phyloP scores from a whole-genome alignment of 352 stramenopile species.

The Phytophthora agathidicida region DNA sequence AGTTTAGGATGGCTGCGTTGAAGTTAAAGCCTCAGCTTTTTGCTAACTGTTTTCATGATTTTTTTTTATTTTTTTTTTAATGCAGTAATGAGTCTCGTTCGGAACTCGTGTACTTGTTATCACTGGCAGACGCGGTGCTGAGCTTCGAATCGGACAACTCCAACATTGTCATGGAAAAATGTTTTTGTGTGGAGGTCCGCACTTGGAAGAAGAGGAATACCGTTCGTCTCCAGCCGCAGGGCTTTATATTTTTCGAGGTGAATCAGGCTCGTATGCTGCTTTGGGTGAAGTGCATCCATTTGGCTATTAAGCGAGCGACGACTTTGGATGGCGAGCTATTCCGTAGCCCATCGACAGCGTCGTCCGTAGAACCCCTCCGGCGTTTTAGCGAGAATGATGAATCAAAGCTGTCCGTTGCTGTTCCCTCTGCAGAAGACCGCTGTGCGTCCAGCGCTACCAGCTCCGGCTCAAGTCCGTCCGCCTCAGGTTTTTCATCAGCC shows the following conservation, averaged over 20 bases:
- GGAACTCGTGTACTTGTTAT: slow-evolving; percentile 69
- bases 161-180: slow-evolving; percentile 78
- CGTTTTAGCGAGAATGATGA: slow-evolving; percentile 30
- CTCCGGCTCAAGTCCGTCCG: slow-evolving; percentile 14
- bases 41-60: background rate
- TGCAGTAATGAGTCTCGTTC: slow-evolving; percentile 52
- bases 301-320: slow-evolving; percentile 63
- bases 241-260: slow-evolving; percentile 80
- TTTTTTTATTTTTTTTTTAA: background rate
- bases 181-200: slow-evolving; percentile 73
- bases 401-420: slow-evolving; percentile 6
- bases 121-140: slow-evolving; percentile 55
- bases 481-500: slow-evolving; percentile 10
- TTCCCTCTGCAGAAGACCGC: background rate
- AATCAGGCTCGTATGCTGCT: slow-evolving; percentile 68
- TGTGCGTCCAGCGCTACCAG: slow-evolving; percentile 13
- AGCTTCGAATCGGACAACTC: slow-evolving; percentile 73
- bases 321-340: slow-evolving; percentile 50
- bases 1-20: slow-evolving; percentile 11
- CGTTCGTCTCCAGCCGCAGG: slow-evolving; percentile 59
- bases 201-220: slow-evolving; percentile 77
- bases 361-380: slow-evolving; percentile 15
- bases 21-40: no score
- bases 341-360: slow-evolving; percentile 21
- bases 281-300: slow-evolving; percentile 82